Percentiles rank a stretch among this genome's conserved stretches.
Evolutionary conservation across 176 grass and related monocot species (phyloP).

Genomic region (Paspalum notatum): DNA sequence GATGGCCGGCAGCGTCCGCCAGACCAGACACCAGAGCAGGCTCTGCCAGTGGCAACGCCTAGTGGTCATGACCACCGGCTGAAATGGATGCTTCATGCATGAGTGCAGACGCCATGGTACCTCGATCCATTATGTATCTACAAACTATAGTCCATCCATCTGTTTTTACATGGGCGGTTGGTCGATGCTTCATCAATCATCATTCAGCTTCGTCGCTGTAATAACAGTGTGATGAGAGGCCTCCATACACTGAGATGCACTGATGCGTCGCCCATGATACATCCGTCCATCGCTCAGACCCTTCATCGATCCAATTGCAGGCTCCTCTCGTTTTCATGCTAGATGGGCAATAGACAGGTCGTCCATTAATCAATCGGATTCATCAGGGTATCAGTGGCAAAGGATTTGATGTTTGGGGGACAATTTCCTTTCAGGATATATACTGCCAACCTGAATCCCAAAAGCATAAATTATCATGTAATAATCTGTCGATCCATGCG

Average conservation of each 20-base stretch:
- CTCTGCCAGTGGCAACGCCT: neutral
- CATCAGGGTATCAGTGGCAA: neutral
- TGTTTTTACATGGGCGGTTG: neutral
- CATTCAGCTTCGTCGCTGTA: neutral
- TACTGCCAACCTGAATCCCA: neutral
- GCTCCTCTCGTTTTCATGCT: neutral
- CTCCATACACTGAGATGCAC: neutral
- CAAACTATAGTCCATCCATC: neutral
- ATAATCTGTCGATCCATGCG: conserved; percentile 18
- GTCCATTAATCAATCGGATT: neutral
- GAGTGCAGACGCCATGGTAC: neutral
- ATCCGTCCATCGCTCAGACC: neutral
- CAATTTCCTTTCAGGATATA: neutral
- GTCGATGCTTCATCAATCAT: neutral
- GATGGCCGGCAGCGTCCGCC: conserved; percentile 15
- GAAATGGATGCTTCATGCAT: conserved; percentile 21
- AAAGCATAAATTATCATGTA: conserved; percentile 11
- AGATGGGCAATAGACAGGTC: neutral
- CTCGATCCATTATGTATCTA: neutral
- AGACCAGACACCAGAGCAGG: neutral
- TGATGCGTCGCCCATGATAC: neutral
- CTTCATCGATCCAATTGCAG: conserved; percentile 8
- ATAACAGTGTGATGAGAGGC: neutral
- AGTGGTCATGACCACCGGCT: neutral
- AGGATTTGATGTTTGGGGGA: neutral